These are phyloP conservation scores for Trichoderma erinaceum DNA, from an alignment of 495 filamentous ascomycete species.

Conservation along the genomic window DNA sequence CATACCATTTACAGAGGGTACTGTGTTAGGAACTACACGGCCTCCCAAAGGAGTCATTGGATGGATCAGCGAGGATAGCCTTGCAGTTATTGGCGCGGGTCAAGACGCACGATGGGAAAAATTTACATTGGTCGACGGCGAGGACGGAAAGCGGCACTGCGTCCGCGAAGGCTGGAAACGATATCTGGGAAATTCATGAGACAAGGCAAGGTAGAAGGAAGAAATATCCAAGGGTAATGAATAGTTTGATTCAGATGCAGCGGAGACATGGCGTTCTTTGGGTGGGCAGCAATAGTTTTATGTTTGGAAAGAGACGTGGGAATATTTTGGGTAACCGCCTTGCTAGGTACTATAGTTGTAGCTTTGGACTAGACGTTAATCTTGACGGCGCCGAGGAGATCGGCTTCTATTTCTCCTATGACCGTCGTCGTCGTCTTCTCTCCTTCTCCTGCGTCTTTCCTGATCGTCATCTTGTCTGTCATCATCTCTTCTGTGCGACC, in stretches of 20 bases:
- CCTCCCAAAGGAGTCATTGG: conserved; percentile 71
- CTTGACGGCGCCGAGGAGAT: conserved; percentile 13
- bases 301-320: neutral
- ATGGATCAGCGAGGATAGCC: conserved; percentile 62
- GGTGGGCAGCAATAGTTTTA: neutral
- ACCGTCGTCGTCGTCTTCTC: conserved; percentile 12
- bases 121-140: conserved; percentile 56
- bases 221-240: neutral
- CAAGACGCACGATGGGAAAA: conserved; percentile 75
- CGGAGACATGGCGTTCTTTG: neutral
- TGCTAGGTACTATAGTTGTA: neutral
- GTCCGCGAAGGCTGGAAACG: conserved; percentile 73
- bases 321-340: neutral
- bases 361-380: neutral
- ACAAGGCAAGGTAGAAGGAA: conserved; percentile 6
- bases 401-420: conserved; percentile 7
- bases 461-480: neutral
- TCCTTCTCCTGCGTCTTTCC: neutral
- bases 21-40: conserved; percentile 42
- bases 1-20: conserved; percentile 31
- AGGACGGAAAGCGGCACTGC: conserved; percentile 55
- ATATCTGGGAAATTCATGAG: conserved; percentile 51
- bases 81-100: conserved; percentile 76
- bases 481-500: neutral
- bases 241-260: neutral